phyloP scores from a whole-genome alignment of 169 alveolate species.

The Plasmodium blacklocki region DNA sequence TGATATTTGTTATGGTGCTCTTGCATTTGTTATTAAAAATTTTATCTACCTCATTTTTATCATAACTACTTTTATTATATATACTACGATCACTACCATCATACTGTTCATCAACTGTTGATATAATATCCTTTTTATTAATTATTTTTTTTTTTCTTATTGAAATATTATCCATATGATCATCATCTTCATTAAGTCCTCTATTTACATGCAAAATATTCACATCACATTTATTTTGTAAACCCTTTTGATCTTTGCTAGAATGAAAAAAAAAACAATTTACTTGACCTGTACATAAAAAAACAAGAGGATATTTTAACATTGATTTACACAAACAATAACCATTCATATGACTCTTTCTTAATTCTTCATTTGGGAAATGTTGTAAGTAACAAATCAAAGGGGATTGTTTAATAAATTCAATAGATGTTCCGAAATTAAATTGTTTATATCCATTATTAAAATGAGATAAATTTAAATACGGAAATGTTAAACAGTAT shows the following conservation, averaged over 20 bases:
- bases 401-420: slow-evolving; percentile 81
- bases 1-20: neutral
- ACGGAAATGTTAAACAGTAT: slow-evolving; percentile 83
- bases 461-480: slow-evolving; percentile 77
- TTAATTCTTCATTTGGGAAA: slow-evolving; percentile 78
- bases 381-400: slow-evolving; percentile 80
- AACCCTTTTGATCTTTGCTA: neutral
- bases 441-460: slow-evolving; percentile 56
- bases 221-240: neutral
- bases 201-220: neutral
- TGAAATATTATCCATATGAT: no score
- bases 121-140: no score
- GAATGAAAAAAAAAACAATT: slow-evolving; percentile 4
- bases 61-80: neutral
- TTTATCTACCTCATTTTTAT: neutral
- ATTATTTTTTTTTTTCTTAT: no score
- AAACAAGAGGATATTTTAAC: slow-evolving; percentile 56
- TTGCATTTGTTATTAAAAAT: neutral
- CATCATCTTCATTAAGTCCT: neutral
- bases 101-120: neutral
- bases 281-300: slow-evolving; percentile 44
- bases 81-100: neutral
- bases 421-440: slow-evolving; percentile 80
- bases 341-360: slow-evolving; percentile 36
- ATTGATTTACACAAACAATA: slow-evolving; percentile 61